phyloP scores from a whole-genome alignment of 495 filamentous ascomycete genomes.

The Xylaria telfairii region DNA sequence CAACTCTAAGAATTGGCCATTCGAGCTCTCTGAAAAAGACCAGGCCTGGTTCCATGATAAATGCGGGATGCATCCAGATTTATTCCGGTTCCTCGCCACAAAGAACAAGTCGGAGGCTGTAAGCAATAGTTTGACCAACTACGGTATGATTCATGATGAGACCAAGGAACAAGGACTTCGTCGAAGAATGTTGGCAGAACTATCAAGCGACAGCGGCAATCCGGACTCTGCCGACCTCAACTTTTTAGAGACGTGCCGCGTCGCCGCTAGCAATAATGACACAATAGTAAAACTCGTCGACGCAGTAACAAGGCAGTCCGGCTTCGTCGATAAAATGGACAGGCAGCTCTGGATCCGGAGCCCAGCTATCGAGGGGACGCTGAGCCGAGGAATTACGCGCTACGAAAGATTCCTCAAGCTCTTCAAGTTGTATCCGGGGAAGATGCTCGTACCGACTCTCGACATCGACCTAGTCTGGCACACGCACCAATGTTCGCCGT shows the following conservation, averaged over 20 bases:
- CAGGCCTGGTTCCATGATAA: neutral
- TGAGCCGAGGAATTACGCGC: neutral
- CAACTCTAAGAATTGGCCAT: neutral
- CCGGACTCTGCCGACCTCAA: neutral
- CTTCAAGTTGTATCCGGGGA: neutral
- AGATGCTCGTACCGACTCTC: neutral
- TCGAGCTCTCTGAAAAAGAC: neutral
- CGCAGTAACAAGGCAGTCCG: neutral
- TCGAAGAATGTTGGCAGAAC: neutral
- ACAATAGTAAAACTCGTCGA: neutral
- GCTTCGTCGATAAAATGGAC: conserved; percentile 6
- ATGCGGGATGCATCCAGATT: neutral
- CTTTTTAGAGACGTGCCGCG: neutral
- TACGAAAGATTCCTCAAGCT: neutral
- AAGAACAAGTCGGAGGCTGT: neutral
- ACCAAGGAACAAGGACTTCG: neutral
- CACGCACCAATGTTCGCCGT: neutral
- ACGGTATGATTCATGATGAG: neutral
- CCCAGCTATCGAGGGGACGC: neutral
- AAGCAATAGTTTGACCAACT: neutral
- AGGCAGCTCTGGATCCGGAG: conserved; percentile 1
- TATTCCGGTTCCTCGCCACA: neutral
- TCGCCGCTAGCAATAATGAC: neutral
- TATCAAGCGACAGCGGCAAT: neutral
- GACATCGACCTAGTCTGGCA: neutral